phyloP scores from a whole-genome alignment of 2,329 filamentous ascomycete species.

The Cytospora leucostoma region DNA sequence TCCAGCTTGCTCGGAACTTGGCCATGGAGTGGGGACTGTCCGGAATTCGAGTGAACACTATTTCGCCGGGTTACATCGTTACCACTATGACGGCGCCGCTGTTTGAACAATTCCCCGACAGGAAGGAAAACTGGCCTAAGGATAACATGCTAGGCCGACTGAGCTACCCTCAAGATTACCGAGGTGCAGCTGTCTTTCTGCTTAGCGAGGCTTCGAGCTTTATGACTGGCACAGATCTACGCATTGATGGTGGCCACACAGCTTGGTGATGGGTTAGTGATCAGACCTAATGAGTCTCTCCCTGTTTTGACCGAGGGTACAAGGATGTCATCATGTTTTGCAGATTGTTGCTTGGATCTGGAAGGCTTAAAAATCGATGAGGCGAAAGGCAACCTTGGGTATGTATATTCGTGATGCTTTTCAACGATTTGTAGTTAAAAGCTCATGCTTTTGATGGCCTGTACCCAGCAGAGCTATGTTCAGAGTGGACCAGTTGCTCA shows the following conservation, averaged over 20 bases:
- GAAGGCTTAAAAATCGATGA: neutral
- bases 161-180: conserved; percentile 68
- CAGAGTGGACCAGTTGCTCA: neutral
- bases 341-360: neutral
- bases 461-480: neutral
- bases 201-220: conserved; percentile 68
- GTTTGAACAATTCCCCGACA: conserved; percentile 74
- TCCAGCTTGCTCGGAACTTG: conserved; percentile 70
- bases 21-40: conserved; percentile 72
- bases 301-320: neutral
- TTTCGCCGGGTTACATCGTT: conserved; percentile 78
- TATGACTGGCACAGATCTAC: conserved; percentile 69
- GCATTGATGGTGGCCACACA: conserved; percentile 71
- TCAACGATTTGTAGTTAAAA: neutral
- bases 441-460: neutral
- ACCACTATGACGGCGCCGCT: conserved; percentile 82
- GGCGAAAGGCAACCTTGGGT: neutral
- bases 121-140: conserved; percentile 68
- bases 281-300: neutral
- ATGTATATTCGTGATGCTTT: neutral
- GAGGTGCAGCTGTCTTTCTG: conserved; percentile 69
- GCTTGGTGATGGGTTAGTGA: conserved; percentile 51
- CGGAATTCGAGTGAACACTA: conserved; percentile 77
- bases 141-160: conserved; percentile 82
- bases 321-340: neutral